These are phyloP conservation scores for Oryza punctata DNA, from an alignment of 176 grass and related monocot species.

Conservation along the genomic window DNA sequence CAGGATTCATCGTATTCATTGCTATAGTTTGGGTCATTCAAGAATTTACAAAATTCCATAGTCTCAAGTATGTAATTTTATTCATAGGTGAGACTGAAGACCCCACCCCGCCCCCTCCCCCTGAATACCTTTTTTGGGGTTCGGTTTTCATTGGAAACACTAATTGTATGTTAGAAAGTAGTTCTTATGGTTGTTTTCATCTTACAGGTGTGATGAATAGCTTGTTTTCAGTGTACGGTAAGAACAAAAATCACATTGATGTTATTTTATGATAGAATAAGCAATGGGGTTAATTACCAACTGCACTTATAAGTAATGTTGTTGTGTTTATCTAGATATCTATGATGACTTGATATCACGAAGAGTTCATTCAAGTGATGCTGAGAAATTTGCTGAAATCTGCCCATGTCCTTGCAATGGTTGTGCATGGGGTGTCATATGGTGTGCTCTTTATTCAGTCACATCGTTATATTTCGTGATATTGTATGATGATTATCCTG, in stretches of 20 bases:
- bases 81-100: conserved; percentile 76
- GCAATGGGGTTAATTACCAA: neutral
- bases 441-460: conserved; percentile 50
- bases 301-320: conserved; percentile 4
- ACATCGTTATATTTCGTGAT: conserved; percentile 1
- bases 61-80: conserved; percentile 90
- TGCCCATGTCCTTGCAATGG: conserved; percentile 96
- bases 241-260: conserved; percentile 33
- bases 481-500: conserved; percentile 12
- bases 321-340: conserved; percentile 59
- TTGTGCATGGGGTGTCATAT: conserved; percentile 87
- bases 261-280: conserved; percentile 36
- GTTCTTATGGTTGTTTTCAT: conserved; percentile 36
- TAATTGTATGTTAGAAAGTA: conserved; percentile 20
- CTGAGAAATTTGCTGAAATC: conserved; percentile 98
- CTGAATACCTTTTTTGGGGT: neutral
- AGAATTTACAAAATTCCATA: conserved; percentile 68
- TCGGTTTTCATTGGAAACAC: conserved; percentile 13
- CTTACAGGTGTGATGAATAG: conserved; percentile 96
- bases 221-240: conserved; percentile 98
- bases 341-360: conserved; percentile 97
- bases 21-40: conserved; percentile 85
- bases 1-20: conserved; percentile 93
- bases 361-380: conserved; percentile 95
- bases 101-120: neutral